Base-by-base conservation (phyloP, 2,329 filamentous ascomycete genomes). In the Pseudocercospora fuligena region DNA sequence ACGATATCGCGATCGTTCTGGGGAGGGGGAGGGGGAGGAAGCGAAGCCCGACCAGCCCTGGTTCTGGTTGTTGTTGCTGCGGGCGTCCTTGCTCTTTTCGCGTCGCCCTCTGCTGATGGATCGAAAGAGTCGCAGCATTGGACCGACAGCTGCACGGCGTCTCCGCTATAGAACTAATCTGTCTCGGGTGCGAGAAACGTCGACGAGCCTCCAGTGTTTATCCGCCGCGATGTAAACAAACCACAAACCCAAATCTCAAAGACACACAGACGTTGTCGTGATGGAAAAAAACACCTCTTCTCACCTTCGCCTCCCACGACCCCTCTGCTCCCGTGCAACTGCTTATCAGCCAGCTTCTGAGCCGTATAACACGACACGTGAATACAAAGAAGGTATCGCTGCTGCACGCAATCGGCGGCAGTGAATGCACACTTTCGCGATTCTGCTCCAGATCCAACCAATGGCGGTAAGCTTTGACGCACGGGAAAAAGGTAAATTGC, bases 1-100 rank as follows among this genome's bases (percentile, higher is more conserved):
- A 21, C 75, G 73, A 49, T 72, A 56, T 56, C 73, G 69, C 54
- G 73, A 68, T 61, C 69, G 66, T 64, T 75, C 74, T 54, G 73
- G 73, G 23, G 73, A 73, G 12, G 47, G 47, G 19, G 73, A n/a
- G n/a, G 73, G 73, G 23, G 73, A 73, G 14, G 43, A 54, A 36
- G 63, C 47, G 49, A 72, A 69, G 43, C 67, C 67, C 12, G 69
- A 71, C 51, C 62, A 70, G 49, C 62, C 63, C 40, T 64, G 67
- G 58, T 60, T 57, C 53, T n/a, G 54, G 57, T 56, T 56, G 54
- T 58, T 23, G 33, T 16, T 61, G 58, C 19, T 58, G 54, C 65
- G 51, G 47, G 58, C 61, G 61, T 46, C 36, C 16, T 47, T 53
- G 64, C 70, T 61, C 36, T 61, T 51, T 49, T 69, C 66, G 56